phyloP scores from a whole-genome alignment of 1,139 yeast genomes.

The Scheffersomyces parashehatae region DNA sequence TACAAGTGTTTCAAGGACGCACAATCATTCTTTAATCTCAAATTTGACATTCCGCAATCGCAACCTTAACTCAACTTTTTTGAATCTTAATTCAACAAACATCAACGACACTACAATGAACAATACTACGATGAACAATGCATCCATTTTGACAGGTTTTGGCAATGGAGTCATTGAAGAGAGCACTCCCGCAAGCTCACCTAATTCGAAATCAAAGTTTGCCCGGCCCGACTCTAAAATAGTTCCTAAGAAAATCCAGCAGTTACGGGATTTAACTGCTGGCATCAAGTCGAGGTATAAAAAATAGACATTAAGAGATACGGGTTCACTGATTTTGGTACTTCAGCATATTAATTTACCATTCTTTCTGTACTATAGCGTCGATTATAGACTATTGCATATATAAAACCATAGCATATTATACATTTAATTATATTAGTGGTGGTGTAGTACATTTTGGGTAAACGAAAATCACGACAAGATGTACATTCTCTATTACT shows the following conservation, averaged over 20 bases:
- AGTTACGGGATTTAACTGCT: conserved; percentile 38
- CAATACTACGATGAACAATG: conserved; percentile 24
- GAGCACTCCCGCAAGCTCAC: conserved; percentile 40
- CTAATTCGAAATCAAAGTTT: conserved; percentile 20
- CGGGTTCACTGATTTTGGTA: too few relatives aligned
- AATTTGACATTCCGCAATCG: conserved; percentile 11
- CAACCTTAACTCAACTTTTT: conserved; percentile 15
- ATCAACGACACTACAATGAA: conserved; percentile 18
- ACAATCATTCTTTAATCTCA: conserved; percentile 11
- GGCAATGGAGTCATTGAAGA: conserved; percentile 43
- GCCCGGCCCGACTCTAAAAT: conserved; percentile 8
- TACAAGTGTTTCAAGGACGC: neutral
- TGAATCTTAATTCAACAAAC: conserved; percentile 18
- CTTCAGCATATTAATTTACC: too few relatives aligned
- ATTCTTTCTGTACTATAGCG: too few relatives aligned
- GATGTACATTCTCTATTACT: too few relatives aligned
- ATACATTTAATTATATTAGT: too few relatives aligned
- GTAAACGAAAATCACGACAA: too few relatives aligned
- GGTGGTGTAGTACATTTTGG: too few relatives aligned
- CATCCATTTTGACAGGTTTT: conserved; percentile 34
- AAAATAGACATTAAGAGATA: conserved; percentile 3
- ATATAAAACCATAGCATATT: too few relatives aligned
- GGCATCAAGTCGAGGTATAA: conserved; percentile 35
- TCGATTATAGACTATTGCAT: too few relatives aligned
- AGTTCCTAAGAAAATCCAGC: conserved; percentile 29